phyloP scores from a whole-genome alignment of 106 monocot species.

The Gastrodia elata region DNA sequence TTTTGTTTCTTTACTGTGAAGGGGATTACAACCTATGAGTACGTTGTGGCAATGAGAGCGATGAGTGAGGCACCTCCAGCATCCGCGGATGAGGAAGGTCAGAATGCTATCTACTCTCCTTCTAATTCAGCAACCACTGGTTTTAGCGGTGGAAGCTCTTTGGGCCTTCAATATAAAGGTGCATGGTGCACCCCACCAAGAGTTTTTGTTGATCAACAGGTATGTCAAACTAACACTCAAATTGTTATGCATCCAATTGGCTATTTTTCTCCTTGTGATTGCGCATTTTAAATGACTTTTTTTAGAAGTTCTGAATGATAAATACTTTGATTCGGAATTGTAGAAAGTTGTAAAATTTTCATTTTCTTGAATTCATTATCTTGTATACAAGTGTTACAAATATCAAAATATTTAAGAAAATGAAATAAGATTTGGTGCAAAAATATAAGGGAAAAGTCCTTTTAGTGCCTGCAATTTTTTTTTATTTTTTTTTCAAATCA shows the following conservation, averaged over 20 bases:
- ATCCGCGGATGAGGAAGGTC: constrained; percentile 63
- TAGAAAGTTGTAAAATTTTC: too few relatives aligned
- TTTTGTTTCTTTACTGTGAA: constrained; percentile 10
- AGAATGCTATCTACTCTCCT: constrained; percentile 65
- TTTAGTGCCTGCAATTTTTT: too few relatives aligned
- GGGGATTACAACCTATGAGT: constrained; percentile 98
- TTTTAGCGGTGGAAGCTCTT: constrained; percentile 69
- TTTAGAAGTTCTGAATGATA: too few relatives aligned
- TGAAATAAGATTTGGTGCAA: too few relatives aligned
- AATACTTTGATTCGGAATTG: too few relatives aligned
- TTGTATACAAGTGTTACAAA: too few relatives aligned
- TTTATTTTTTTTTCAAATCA: too few relatives aligned
- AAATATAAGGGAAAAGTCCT: too few relatives aligned
- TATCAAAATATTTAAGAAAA: too few relatives aligned
- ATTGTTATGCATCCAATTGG: background rate
- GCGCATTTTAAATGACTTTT: background rate
- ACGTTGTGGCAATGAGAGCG: constrained; percentile 96
- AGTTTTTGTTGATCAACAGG: constrained; percentile 88
- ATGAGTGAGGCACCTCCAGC: constrained; percentile 90
- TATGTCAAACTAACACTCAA: background rate
- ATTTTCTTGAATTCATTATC: too few relatives aligned
- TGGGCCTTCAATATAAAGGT: constrained; percentile 83
- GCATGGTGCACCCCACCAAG: constrained; percentile 98
- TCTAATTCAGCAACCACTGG: constrained; percentile 84
- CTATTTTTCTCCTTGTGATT: background rate